Conservation (phyloP, 1,284 basidiomycete genomes). For the Cryptococcus sp. region DNA sequence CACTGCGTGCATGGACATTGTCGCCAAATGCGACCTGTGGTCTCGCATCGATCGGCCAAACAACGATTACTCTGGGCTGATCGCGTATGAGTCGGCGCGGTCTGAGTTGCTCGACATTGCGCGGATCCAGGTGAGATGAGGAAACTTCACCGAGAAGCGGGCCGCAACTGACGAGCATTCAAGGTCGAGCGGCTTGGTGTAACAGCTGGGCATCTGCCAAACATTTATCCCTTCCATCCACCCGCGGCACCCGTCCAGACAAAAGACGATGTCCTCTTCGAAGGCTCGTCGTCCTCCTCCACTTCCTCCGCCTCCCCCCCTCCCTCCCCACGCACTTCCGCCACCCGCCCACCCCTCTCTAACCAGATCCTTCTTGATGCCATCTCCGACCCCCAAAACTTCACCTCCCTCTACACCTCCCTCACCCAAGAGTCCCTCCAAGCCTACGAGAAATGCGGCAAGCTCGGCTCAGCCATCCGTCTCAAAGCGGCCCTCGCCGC, state of each 20-base stretch:
- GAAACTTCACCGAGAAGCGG: no score
- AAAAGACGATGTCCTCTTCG: conserved; percentile 37
- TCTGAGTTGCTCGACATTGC: conserved; percentile 47
- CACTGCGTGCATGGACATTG: conserved; percentile 80
- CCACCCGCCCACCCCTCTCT: conserved; percentile 53
- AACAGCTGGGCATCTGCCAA: conserved; percentile 34
- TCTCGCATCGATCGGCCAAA: conserved; percentile 48
- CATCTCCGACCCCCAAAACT: conserved; percentile 59
- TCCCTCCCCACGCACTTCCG: conserved; percentile 1
- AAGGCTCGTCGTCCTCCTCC: conserved; percentile 18
- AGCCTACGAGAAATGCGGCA: conserved; percentile 71
- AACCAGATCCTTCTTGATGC: conserved; percentile 64
- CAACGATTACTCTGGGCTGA: conserved; percentile 59
- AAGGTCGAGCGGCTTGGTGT: conserved; percentile 46
- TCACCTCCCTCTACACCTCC: conserved; percentile 69
- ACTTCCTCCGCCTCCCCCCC: not conserved
- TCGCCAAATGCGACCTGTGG: conserved; percentile 81
- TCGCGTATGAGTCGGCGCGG: conserved; percentile 45
- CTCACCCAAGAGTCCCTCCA: conserved; percentile 77
- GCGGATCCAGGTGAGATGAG: conserved; percentile 33
- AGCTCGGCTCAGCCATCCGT: conserved; percentile 77
- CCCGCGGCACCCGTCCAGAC: conserved; percentile 8
- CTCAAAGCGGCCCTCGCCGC: conserved; percentile 79
- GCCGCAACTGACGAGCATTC: not conserved
- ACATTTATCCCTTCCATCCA: conserved; percentile 38